Evolutionary conservation across 2,329 filamentous ascomycete genomes (phyloP), one percentile per base, ranked within the genome.

Genomic region (Calonectria pseudoreteaudii): DNA sequence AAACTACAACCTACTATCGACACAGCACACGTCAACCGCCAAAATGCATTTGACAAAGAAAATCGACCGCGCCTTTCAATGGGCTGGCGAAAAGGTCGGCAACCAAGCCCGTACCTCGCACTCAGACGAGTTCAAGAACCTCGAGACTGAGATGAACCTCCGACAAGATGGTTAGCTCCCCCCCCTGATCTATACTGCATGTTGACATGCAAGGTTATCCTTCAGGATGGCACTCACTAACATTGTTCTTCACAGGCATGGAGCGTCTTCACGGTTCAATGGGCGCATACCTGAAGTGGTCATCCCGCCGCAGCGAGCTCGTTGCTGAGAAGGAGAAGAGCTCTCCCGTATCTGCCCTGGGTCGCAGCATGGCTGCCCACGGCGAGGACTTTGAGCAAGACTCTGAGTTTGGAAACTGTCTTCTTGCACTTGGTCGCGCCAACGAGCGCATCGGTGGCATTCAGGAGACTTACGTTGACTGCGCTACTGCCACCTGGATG

Each of bases 1-100:
- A 65, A 31, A n/a, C 28, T 8, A 44, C 9, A n/a, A 66, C 58
- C 30, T 64, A 56, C 34, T 30, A 72, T 64, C 44, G 30, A 73
- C 52, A 52, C 44, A n/a, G 23, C 30, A 67, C 47, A 44, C 62
- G 44, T 72, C 66, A 62, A 58, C 68, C 74, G 72, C 60, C 75
- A 83, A 53, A 41, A 91, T 91, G 90, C 86, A 88, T 80, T 87
- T 91, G 81, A 89, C 88, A 86, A 98, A 98, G 89, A 98, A 97
- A 84, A 92, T 98, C 83, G 96, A 96, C 86, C 94, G 96, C 82
- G 93, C 98, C 88, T 97, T 96, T 88, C 96, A 98, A 93, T 98
- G 96, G 96, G 95, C 96, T 47, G 95, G 95, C 79, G 96, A 98
- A 87, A 95, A 96, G 86, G 98, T 98, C 94, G 96, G 96, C 80